phyloP scores from a whole-genome alignment of 345 rosid species.

The Ricinus communis region DNA sequence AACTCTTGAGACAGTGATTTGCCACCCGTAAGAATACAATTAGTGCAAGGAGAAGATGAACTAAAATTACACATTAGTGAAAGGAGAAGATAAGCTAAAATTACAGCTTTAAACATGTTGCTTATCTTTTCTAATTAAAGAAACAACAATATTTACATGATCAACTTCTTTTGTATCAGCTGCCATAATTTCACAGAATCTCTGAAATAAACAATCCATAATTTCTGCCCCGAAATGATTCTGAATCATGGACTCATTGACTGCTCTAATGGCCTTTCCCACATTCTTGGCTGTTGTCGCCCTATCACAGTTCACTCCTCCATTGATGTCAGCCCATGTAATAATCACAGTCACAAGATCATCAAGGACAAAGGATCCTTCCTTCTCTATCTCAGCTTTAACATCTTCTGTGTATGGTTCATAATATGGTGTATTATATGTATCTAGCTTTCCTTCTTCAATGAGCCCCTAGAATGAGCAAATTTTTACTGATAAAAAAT shows the following conservation, averaged over 20 bases:
- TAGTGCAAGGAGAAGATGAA: too few relatives aligned
- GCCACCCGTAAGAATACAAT: too few relatives aligned
- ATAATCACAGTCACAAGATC: conserved; percentile 16
- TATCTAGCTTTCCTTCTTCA: conserved; percentile 38
- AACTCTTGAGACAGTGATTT: too few relatives aligned
- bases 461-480: conserved; percentile 30
- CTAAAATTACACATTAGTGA: too few relatives aligned
- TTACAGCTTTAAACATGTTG: too few relatives aligned
- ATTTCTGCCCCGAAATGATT: conserved; percentile 37
- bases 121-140: conserved; percentile 29
- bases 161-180: conserved; percentile 35
- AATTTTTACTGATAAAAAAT: too few relatives aligned
- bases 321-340: conserved; percentile 35
- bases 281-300: conserved; percentile 25
- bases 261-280: conserved; percentile 38
- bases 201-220: conserved; percentile 34
- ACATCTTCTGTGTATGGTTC: conserved; percentile 40
- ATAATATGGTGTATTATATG: conserved; percentile 37
- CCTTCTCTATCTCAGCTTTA: conserved; percentile 33
- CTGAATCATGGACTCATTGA: conserved; percentile 35
- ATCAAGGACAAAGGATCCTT: conserved; percentile 40
- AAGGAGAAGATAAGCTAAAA: too few relatives aligned
- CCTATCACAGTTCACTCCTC: conserved; percentile 26
- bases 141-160: conserved; percentile 32
- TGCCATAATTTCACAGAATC: conserved; percentile 31